Percentiles rank a stretch among this genome's conserved stretches.
Evolutionary conservation across 176 grass and related monocot genomes (phyloP).

Genomic region (Luzula sylvatica): DNA sequence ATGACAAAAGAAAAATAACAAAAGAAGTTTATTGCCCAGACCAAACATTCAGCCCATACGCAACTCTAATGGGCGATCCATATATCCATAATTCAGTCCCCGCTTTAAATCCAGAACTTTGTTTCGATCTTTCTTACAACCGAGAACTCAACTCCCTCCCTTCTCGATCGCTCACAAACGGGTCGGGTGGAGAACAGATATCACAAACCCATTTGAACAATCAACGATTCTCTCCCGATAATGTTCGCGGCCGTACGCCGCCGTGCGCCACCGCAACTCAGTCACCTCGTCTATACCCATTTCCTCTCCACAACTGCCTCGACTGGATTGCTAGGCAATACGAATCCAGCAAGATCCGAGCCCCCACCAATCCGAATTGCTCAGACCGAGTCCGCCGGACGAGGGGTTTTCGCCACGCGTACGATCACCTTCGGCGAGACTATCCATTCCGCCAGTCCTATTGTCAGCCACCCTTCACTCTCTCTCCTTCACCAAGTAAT

Average conservation of each 20-base stretch:
- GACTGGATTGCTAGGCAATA: constrained; percentile 5
- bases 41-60: too few relatives aligned
- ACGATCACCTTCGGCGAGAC: constrained; percentile 36
- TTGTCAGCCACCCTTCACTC: constrained; percentile 44
- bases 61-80: too few relatives aligned
- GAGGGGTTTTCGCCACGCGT: constrained; percentile 69
- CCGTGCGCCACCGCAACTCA: constrained; percentile 1
- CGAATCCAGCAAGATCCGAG: background rate
- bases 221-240: background rate
- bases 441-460: constrained; percentile 65
- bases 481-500: constrained; percentile 53
- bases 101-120: too few relatives aligned
- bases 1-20: too few relatives aligned
- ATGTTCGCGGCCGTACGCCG: background rate
- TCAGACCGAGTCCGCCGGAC: constrained; percentile 46
- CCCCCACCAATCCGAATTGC: constrained; percentile 58
- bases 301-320: constrained; percentile 19
- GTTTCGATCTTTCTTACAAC: too few relatives aligned
- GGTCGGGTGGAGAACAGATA: background rate
- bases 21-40: too few relatives aligned
- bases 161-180: background rate
- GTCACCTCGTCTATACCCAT: background rate
- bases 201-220: background rate
- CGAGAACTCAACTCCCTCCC: too few relatives aligned
- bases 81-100: too few relatives aligned